Evolutionary conservation across 768 basidiomycete species (phyloP), one percentile per base, ranked within the genome.

Genomic region (Pisolithus orientalis): DNA sequence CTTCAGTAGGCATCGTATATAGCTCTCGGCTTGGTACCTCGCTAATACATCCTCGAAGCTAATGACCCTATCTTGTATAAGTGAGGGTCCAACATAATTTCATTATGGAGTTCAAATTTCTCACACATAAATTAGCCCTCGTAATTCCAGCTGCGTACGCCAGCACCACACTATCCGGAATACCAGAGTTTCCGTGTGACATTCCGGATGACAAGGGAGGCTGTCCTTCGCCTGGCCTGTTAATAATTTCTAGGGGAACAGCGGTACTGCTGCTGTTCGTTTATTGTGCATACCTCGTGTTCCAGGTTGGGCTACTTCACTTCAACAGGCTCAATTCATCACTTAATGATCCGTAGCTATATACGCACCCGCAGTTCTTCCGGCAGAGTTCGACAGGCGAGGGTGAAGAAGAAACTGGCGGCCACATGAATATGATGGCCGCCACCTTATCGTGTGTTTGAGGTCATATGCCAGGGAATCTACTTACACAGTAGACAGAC

Each of bases 131-230:
- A 24, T 6, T 43, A 77, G 87, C 91, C 39, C 80, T 96, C 38
- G 84, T 95, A 59, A 89, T 95, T 53, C 93, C 93, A 31, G 93
- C 94, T 38, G 93, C 93, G 3, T 95, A 90, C 59, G 75, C 80
- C 57, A 78, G 74, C 60, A 74, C 82, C 14, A 51, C 47, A 63
- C 65, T 39, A 28, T 59, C 14, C 10, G 55, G 44, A 32, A 25
- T 42, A 29, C 37, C 42, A 6, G 45, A 29, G 5, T 9, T 25
- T 24, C 9, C 42, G 7, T 56, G 54, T 40, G 37, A 29, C 52
- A 51, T 52, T 39, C 44, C 49, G n/a, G 51, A 29, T n/a, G 52
- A 52, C 16, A 50, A 48, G 42, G 40, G 54, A 59, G 50, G 58
- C 52, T 44, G 61, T 50, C 31, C 39, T 56, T 43, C 61, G 62